A percentile compares a stretch with the other conserved stretches of the same genome.
Evolutionary conservation across 495 filamentous ascomycete species (phyloP).

Genomic region (Extremus antarcticus): DNA sequence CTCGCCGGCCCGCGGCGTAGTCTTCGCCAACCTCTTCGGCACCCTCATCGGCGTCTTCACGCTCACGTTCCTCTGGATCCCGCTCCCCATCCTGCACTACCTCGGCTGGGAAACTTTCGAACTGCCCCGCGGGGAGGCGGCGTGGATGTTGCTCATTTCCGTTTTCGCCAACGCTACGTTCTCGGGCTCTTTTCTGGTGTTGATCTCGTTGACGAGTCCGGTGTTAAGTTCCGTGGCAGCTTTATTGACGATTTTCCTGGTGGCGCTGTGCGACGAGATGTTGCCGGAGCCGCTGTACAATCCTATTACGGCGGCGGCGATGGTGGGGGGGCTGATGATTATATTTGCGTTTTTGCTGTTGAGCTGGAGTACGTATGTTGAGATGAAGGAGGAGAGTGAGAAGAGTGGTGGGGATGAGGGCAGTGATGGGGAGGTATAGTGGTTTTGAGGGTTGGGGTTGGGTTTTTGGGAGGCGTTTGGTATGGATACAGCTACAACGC

Average conservation of each 20-base stretch:
- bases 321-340: constrained; percentile 77
- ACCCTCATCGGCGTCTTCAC: constrained; percentile 79
- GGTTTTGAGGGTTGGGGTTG: background rate
- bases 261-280: constrained; percentile 82
- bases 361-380: constrained; percentile 81
- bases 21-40: constrained; percentile 88
- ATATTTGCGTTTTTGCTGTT: constrained; percentile 74
- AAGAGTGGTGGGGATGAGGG: constrained; percentile 31
- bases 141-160: constrained; percentile 66
- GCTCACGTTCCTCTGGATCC: constrained; percentile 79
- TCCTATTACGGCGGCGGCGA: constrained; percentile 59
- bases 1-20: constrained; percentile 67
- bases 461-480: background rate
- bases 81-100: constrained; percentile 71
- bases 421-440: constrained; percentile 24
- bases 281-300: constrained; percentile 53
- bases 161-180: constrained; percentile 80
- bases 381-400: constrained; percentile 78
- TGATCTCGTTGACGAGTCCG: constrained; percentile 85
- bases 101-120: constrained; percentile 71
- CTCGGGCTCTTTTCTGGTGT: constrained; percentile 82
- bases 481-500: too few relatives aligned
- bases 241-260: constrained; percentile 89
- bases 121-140: constrained; percentile 63
- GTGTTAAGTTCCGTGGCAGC: constrained; percentile 87